phyloP scores from a whole-genome alignment of 306 rosid genomes.

The Glycyrrhiza uralensis region DNA sequence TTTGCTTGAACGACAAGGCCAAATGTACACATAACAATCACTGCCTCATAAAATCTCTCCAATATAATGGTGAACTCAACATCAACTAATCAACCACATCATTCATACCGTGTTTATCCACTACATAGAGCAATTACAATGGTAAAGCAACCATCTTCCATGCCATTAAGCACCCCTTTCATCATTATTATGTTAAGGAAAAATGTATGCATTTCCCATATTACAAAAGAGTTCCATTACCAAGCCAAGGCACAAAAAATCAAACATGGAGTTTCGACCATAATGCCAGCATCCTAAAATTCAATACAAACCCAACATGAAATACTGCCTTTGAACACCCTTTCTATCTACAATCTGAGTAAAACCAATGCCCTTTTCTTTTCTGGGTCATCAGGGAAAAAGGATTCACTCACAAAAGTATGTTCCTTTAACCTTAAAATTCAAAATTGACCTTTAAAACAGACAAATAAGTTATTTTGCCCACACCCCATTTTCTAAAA shows the following conservation, averaged over 20 bases:
- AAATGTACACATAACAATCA: background rate
- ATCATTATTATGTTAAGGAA: background rate
- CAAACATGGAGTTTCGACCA: background rate
- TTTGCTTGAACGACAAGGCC: background rate
- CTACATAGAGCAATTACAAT: background rate
- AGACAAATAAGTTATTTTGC: background rate
- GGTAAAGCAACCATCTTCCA: background rate
- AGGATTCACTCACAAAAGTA: background rate
- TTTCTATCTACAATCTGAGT: background rate
- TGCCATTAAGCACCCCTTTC: background rate
- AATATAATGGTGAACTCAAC: background rate
- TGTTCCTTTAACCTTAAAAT: background rate
- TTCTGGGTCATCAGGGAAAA: background rate
- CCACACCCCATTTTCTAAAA: background rate
- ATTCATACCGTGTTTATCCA: background rate
- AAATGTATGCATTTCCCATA: background rate
- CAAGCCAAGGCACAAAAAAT: background rate
- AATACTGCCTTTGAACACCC: background rate
- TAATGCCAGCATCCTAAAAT: background rate
- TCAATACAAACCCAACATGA: background rate
- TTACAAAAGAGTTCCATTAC: background rate
- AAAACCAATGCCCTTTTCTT: background rate
- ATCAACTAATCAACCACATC: background rate
- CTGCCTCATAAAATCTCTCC: background rate
- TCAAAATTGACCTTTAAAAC: background rate